A percentile compares a stretch with the other conserved stretches of the same genome.
Conservation (phyloP, 2,329 filamentous ascomycete genomes). For the Teratosphaeria zuluensis region DNA sequence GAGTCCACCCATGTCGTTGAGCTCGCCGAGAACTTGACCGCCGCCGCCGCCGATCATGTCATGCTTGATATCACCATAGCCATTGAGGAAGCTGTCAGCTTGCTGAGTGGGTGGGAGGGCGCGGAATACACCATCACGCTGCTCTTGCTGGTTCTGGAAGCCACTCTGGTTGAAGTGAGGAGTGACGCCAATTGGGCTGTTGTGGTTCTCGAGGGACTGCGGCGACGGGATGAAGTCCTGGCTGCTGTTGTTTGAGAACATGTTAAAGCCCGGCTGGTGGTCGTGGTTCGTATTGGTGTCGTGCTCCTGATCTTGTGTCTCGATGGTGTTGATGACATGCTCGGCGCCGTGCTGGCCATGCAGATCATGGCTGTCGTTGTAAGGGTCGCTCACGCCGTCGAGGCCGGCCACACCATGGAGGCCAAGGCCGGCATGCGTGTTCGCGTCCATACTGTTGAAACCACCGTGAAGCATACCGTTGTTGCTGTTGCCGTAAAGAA, state of each 20-base stretch:
- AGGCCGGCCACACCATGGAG: background rate
- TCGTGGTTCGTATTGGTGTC: background rate
- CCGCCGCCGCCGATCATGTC: background rate
- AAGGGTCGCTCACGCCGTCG: background rate
- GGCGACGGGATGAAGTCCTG: background rate
- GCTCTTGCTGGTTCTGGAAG: background rate
- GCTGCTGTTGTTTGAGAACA: background rate
- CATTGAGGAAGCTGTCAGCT: slow-evolving; percentile 2
- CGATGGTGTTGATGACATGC: background rate
- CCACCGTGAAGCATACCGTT: background rate
- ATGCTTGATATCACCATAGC: background rate
- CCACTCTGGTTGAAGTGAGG: background rate
- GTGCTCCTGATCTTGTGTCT: background rate
- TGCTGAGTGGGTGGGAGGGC: background rate
- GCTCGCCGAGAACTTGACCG: background rate
- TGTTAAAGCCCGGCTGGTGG: background rate
- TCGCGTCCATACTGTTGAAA: background rate
- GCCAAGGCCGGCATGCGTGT: background rate
- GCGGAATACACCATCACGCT: background rate
- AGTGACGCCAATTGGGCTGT: background rate
- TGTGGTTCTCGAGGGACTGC: background rate
- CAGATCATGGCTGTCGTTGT: background rate
- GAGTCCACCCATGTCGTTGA: background rate
- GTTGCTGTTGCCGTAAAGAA: background rate
- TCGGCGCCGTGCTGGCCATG: background rate